phyloP scores from a whole-genome alignment of 306 rosid species.

The Malus orientalis region DNA sequence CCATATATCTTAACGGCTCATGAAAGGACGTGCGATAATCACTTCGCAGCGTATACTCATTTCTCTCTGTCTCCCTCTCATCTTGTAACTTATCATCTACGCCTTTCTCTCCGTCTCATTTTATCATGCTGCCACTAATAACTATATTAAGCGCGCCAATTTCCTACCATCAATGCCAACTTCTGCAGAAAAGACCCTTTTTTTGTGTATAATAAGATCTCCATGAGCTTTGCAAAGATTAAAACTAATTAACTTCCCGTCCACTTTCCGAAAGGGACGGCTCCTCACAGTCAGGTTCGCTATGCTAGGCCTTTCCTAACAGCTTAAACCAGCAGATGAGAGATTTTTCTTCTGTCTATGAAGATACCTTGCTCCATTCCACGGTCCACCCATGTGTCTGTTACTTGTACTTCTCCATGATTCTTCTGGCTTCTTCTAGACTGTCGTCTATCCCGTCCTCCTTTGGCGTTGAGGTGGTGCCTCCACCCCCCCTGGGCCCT shows the following conservation, averaged over 20 bases:
- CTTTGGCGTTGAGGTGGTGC: slow-evolving; percentile 25
- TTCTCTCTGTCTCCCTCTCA: too few relatives aligned
- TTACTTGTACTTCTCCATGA: slow-evolving; percentile 96
- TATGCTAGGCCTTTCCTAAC: neutral
- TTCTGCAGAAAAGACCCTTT: neutral
- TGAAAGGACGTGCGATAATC: too few relatives aligned
- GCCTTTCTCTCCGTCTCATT: too few relatives aligned
- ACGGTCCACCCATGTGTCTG: neutral
- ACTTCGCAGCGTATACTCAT: too few relatives aligned
- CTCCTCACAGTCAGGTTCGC: neutral
- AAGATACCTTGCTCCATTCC: neutral
- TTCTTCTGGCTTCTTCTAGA: slow-evolving; percentile 81
- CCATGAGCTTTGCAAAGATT: neutral
- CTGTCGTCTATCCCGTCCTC: slow-evolving; percentile 45
- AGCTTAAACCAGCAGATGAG: neutral
- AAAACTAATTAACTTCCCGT: neutral
- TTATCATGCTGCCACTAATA: neutral
- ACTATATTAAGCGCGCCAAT: neutral
- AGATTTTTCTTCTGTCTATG: neutral
- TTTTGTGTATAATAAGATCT: neutral
- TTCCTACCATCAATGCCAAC: neutral
- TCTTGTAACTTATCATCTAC: neutral
- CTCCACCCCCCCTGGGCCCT: slow-evolving; percentile 43
- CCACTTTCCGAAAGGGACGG: neutral
- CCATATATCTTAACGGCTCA: too few relatives aligned